These are phyloP conservation scores for Collariella sp. DNA, from an alignment of 495 filamentous ascomycete genomes.

Conservation along the genomic window DNA sequence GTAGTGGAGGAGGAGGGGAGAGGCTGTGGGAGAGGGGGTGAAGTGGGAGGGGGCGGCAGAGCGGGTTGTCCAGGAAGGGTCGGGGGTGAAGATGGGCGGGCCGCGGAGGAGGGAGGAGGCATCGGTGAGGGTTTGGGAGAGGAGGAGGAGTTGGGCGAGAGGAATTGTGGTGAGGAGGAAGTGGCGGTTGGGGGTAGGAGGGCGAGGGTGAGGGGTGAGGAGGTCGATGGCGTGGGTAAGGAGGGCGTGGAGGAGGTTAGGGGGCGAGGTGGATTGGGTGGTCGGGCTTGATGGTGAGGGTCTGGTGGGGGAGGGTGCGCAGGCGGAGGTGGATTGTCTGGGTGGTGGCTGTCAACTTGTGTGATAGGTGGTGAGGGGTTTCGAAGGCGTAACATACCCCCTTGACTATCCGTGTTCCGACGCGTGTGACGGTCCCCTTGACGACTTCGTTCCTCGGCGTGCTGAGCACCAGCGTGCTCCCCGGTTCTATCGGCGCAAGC, in stretches of 20 bases:
- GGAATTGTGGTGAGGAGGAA: slow-evolving; percentile 43
- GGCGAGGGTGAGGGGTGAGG: slow-evolving; percentile 64
- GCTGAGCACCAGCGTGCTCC: slow-evolving; percentile 78
- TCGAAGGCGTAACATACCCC: slow-evolving; percentile 43
- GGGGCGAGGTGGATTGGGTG: slow-evolving; percentile 57
- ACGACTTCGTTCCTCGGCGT: slow-evolving; percentile 81
- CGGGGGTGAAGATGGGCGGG: slow-evolving; percentile 33
- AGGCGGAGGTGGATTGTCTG: slow-evolving; percentile 43
- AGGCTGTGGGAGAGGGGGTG: slow-evolving; percentile 26
- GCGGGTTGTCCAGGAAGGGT: slow-evolving; percentile 32
- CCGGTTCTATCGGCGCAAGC: slow-evolving; percentile 70
- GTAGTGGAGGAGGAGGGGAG: slow-evolving; percentile 29
- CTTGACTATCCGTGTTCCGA: slow-evolving; percentile 67
- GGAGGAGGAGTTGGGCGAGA: slow-evolving; percentile 68
- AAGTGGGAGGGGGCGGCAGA: slow-evolving; percentile 35
- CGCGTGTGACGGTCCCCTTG: slow-evolving; percentile 82
- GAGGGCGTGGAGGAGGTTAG: slow-evolving; percentile 56
- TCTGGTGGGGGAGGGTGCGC: slow-evolving; percentile 43
- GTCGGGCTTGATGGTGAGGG: slow-evolving; percentile 41
- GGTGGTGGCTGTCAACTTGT: not conserved
- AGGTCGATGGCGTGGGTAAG: slow-evolving; percentile 72
- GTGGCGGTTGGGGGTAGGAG: slow-evolving; percentile 33
- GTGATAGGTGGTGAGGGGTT: not conserved
- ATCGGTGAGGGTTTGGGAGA: slow-evolving; percentile 67
- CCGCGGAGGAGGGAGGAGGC: slow-evolving; percentile 53